phyloP scores from a whole-genome alignment of 805 yeast genomes.

The Candida chauliodis region DNA sequence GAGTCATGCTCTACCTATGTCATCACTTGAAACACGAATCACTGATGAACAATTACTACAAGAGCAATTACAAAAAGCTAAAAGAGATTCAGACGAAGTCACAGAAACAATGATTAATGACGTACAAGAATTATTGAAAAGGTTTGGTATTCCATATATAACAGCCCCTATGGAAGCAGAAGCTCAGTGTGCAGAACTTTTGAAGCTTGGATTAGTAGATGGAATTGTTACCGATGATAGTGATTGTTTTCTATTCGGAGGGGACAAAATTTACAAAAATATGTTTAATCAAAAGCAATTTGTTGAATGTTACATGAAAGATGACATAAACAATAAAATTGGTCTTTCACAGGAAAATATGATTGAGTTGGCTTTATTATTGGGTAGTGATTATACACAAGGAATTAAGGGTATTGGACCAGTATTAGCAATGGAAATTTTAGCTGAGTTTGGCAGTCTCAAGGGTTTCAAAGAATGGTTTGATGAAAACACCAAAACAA shows the following conservation, averaged over 20 bases:
- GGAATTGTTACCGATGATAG: slow-evolving; percentile 97
- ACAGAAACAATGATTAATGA: slow-evolving; percentile 82
- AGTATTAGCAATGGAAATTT: slow-evolving; percentile 82
- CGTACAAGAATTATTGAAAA: slow-evolving; percentile 79
- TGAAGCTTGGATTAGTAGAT: slow-evolving; percentile 71
- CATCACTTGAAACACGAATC: slow-evolving; percentile 31
- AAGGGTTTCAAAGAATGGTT: slow-evolving; percentile 51
- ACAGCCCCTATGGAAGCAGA: slow-evolving; percentile 99
- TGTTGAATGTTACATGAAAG: slow-evolving; percentile 75
- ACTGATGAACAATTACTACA: slow-evolving; percentile 48
- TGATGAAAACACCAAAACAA: slow-evolving; percentile 42
- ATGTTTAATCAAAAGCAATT: slow-evolving; percentile 91
- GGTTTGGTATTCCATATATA: slow-evolving; percentile 92
- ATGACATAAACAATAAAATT: slow-evolving; percentile 55
- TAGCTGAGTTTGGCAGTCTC: slow-evolving; percentile 72
- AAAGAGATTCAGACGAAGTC: slow-evolving; percentile 89
- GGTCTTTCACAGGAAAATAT: slow-evolving; percentile 63
- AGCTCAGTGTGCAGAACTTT: slow-evolving; percentile 90
- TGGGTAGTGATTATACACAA: slow-evolving; percentile 94
- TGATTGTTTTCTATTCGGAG: slow-evolving; percentile 94
- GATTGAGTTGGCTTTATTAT: slow-evolving; percentile 75
- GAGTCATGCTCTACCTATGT: slow-evolving; percentile 16
- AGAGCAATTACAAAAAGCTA: slow-evolving; percentile 60
- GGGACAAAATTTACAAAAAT: slow-evolving; percentile 76
- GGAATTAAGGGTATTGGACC: slow-evolving; percentile 95